A percentile compares a stretch with the other conserved stretches of the same genome.
phyloP scores from a whole-genome alignment of 179 eudicot genomes.

The Pouteria campechiana region DNA sequence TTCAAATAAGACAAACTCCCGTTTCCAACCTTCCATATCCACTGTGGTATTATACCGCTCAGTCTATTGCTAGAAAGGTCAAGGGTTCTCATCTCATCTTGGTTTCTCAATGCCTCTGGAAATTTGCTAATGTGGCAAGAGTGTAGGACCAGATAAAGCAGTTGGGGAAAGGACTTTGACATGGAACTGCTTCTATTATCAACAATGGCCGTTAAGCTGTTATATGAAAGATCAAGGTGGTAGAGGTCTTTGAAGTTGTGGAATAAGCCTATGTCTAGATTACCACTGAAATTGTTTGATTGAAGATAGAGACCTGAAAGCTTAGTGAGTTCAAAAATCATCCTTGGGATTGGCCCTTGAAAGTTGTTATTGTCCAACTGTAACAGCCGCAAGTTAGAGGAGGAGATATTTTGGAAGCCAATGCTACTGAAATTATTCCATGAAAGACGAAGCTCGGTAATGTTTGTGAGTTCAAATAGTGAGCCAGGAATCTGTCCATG shows the following conservation, averaged over 20 bases:
- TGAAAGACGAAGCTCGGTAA: slow-evolving; percentile 22
- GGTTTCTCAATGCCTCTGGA: not conserved
- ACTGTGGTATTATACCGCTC: slow-evolving; percentile 14
- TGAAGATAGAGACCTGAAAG: too few species aligned
- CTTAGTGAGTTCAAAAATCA: slow-evolving; percentile 16
- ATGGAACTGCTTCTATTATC: not conserved
- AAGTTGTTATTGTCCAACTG: too few species aligned
- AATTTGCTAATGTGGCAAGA: not conserved
- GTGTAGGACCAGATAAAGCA: not conserved
- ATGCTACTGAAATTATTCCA: slow-evolving; percentile 36
- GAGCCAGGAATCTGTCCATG: slow-evolving; percentile 27
- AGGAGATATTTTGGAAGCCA: too few species aligned
- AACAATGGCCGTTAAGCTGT: slow-evolving; percentile 17
- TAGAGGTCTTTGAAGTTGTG: too few species aligned
- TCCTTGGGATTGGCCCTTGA: too few species aligned
- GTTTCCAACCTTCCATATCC: slow-evolving; percentile 34
- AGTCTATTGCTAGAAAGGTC: not conserved
- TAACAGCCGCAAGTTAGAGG: too few species aligned
- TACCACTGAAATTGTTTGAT: too few species aligned
- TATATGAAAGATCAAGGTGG: slow-evolving; percentile 25
- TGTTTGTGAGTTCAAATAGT: slow-evolving; percentile 19
- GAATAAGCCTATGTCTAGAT: too few species aligned
- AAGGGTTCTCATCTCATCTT: not conserved
- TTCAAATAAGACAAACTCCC: slow-evolving; percentile 15
- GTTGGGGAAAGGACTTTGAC: not conserved